A percentile compares a stretch with the other conserved stretches of the same genome.
Evolutionary conservation across 148 eudicot genomes (phyloP).

Genomic region (Tetragonia tetragonoides): DNA sequence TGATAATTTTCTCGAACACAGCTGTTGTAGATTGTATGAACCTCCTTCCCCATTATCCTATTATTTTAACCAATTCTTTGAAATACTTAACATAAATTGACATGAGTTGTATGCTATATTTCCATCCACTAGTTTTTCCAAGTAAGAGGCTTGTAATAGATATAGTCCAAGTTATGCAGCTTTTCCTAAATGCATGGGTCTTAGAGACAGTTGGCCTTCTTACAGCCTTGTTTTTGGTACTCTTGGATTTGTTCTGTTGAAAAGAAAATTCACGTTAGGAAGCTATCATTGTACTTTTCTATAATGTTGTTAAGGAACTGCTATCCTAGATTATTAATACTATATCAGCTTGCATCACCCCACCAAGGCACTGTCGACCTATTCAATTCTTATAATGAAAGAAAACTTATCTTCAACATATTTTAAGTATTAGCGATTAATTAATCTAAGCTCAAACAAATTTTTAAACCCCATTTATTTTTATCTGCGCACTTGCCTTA

Average conservation of each 20-base stretch:
- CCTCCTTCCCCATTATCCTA: background rate
- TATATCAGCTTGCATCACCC: conserved; percentile 22
- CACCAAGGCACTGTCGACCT: conserved; percentile 8
- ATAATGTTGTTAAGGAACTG: conserved; percentile 16
- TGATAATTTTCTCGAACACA: too few species aligned
- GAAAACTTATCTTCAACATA: conserved; percentile 22
- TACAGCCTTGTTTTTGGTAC: conserved; percentile 28
- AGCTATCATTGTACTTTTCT: background rate
- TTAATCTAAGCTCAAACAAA: conserved; percentile 7
- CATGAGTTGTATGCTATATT: conserved; percentile 7
- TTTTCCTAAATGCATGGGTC: conserved; percentile 16
- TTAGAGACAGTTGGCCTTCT: conserved; percentile 31
- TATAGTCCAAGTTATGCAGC: conserved; percentile 16
- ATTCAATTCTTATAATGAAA: conserved; percentile 1
- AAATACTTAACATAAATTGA: conserved; percentile 11
- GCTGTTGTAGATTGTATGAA: background rate
- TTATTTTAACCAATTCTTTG: conserved; percentile 2
- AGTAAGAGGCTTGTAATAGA: conserved; percentile 16
- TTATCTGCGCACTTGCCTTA: conserved; percentile 13
- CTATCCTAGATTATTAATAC: conserved; percentile 2
- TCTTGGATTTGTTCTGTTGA: conserved; percentile 16
- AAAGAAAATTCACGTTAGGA: background rate
- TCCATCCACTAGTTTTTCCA: conserved; percentile 27
- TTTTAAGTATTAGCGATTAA: conserved; percentile 12
- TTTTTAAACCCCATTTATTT: conserved; percentile 15